These are phyloP conservation scores for Fraxinus albicans DNA, from an alignment of 305 asterid genomes.

Conservation along the genomic window DNA sequence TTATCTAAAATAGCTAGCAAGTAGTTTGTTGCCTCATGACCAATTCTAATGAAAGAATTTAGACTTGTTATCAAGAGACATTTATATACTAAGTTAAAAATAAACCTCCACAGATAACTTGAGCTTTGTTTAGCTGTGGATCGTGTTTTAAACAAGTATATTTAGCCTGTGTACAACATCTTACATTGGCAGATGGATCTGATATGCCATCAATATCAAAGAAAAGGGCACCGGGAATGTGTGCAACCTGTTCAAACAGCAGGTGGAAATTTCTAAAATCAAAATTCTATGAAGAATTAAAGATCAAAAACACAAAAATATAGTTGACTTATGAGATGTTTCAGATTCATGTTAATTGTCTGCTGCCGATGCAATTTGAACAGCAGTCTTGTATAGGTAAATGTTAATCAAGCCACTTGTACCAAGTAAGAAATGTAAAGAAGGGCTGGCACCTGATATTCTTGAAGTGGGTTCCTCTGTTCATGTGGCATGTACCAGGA, in stretches of 20 bases:
- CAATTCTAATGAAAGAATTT: background rate
- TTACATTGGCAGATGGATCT: constrained; percentile 74
- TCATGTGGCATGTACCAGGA: constrained; percentile 99
- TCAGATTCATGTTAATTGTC: constrained; percentile 11
- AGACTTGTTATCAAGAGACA: constrained; percentile 10
- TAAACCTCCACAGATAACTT: constrained; percentile 4
- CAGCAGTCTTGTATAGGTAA: background rate
- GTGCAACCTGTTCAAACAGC: constrained; percentile 70
- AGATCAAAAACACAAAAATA: constrained; percentile 1
- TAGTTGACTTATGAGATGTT: background rate
- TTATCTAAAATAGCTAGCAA: background rate
- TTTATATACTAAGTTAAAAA: background rate
- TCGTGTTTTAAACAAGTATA: background rate
- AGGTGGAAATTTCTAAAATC: background rate
- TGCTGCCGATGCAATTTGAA: constrained; percentile 4
- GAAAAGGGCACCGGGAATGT: constrained; percentile 95
- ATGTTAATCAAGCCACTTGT: constrained; percentile 10
- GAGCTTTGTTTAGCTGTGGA: background rate
- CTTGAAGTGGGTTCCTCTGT: constrained; percentile 92
- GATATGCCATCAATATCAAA: constrained; percentile 88
- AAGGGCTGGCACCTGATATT: constrained; percentile 66
- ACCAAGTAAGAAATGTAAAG: constrained; percentile 13
- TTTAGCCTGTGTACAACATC: constrained; percentile 27
- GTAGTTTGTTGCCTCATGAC: background rate
- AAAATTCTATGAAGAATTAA: background rate